Percentiles rank a stretch among this genome's conserved stretches.
phyloP scores from a whole-genome alignment of 2,329 filamentous ascomycete species.

The Phaeosphaeria sp. region DNA sequence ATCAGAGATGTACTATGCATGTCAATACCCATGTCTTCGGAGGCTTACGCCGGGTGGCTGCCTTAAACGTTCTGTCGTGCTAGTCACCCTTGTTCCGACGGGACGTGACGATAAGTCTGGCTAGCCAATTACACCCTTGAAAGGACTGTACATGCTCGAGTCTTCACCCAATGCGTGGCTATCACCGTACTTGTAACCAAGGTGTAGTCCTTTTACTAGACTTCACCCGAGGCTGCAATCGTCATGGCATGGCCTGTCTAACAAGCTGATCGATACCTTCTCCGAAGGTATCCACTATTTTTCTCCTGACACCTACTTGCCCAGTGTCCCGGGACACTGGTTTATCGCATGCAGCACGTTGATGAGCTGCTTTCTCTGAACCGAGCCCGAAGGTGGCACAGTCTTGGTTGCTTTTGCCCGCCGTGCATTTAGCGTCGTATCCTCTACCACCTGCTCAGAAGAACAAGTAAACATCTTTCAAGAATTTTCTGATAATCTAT shows the following conservation, averaged over 20 bases:
- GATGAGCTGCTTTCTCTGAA: background rate
- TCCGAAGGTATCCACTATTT: background rate
- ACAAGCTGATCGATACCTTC: background rate
- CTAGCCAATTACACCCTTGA: background rate
- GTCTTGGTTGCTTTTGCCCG: background rate
- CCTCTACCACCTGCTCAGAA: background rate
- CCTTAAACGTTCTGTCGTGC: constrained; percentile 13
- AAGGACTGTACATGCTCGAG: background rate
- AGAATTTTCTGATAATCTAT: background rate
- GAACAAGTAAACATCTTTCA: background rate
- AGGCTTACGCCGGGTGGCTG: constrained; percentile 15
- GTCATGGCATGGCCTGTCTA: background rate
- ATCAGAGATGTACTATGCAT: constrained; percentile 18
- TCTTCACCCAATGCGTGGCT: background rate
- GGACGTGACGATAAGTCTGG: background rate
- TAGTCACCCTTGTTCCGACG: background rate
- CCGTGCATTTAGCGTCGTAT: background rate
- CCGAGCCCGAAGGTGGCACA: background rate
- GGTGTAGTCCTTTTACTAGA: background rate
- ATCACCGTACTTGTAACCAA: background rate
- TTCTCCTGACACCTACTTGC: background rate
- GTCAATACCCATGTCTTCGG: constrained; percentile 11
- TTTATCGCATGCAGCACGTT: background rate
- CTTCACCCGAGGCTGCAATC: background rate
- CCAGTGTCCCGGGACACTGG: background rate